Percentiles rank a stretch among this genome's conserved stretches.
These are phyloP conservation scores for Aureobasidium sp. DNA, from an alignment of 2,329 filamentous ascomycete genomes.

Conservation along the genomic window DNA sequence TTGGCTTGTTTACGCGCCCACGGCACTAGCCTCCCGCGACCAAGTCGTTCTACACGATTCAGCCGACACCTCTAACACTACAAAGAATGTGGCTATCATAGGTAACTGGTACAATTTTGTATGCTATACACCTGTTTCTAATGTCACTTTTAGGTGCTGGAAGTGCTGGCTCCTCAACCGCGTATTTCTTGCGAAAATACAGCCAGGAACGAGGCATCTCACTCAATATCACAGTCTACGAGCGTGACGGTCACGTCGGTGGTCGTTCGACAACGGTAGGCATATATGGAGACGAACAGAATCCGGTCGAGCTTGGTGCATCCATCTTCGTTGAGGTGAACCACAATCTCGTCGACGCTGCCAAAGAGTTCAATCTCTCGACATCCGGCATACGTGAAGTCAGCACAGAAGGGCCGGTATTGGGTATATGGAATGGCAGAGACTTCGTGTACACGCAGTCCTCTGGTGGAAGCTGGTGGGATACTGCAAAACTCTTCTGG, in stretches of 20 bases:
- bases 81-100: conserved; percentile 14
- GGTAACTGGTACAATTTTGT: neutral
- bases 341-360: conserved; percentile 70
- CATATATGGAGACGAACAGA: conserved; percentile 58
- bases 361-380: conserved; percentile 61
- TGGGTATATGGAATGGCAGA: conserved; percentile 81
- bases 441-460: conserved; percentile 64
- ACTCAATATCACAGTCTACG: conserved; percentile 81
- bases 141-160: conserved; percentile 59
- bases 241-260: conserved; percentile 69
- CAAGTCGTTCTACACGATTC: neutral
- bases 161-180: conserved; percentile 77
- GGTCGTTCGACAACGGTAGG: conserved; percentile 82
- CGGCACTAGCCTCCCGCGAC: neutral
- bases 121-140: neutral
- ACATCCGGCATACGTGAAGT: conserved; percentile 32
- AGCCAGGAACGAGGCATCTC: conserved; percentile 53
- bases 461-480: conserved; percentile 66
- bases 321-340: conserved; percentile 88
- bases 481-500: conserved; percentile 71
- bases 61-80: neutral
- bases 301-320: conserved; percentile 71
- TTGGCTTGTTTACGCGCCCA: neutral
- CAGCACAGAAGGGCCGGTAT: conserved; percentile 43
- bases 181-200: conserved; percentile 72